These are phyloP conservation scores for Metschnikowia colocasiae DNA, from an alignment of 805 yeast genomes.

Conservation along the genomic window DNA sequence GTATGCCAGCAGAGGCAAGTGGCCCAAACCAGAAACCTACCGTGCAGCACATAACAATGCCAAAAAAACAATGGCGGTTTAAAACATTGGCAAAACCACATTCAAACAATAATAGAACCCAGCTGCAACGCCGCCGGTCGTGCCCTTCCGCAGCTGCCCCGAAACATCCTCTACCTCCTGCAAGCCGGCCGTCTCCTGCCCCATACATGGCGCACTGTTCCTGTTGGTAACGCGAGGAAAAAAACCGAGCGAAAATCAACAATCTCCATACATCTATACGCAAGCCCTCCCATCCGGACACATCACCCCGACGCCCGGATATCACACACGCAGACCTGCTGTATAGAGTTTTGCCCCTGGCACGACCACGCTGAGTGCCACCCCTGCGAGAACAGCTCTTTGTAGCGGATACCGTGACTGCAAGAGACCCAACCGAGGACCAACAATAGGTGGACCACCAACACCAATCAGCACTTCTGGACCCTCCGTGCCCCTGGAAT, in stretches of 20 bases:
- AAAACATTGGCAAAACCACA: neutral
- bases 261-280: neutral
- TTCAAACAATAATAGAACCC: neutral
- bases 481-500: too few species aligned
- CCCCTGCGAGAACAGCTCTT: neutral
- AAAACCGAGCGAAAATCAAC: constrained; percentile 7
- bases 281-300: constrained; percentile 2
- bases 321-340: neutral
- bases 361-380: neutral
- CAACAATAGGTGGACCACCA: too few species aligned
- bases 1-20: neutral
- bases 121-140: too few species aligned
- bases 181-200: neutral
- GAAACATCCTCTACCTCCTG: neutral
- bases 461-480: too few species aligned
- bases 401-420: neutral
- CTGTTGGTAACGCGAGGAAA: constrained; percentile 2
- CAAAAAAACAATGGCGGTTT: neutral
- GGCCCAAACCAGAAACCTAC: neutral
- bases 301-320: neutral
- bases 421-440: too few species aligned
- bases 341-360: constrained; percentile 1
- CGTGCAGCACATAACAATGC: neutral
- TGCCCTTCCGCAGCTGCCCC: too few species aligned
- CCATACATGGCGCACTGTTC: neutral